These are phyloP conservation scores for Suhomyces pyralidae DNA, from an alignment of 805 yeast genomes.

Conservation along the genomic window DNA sequence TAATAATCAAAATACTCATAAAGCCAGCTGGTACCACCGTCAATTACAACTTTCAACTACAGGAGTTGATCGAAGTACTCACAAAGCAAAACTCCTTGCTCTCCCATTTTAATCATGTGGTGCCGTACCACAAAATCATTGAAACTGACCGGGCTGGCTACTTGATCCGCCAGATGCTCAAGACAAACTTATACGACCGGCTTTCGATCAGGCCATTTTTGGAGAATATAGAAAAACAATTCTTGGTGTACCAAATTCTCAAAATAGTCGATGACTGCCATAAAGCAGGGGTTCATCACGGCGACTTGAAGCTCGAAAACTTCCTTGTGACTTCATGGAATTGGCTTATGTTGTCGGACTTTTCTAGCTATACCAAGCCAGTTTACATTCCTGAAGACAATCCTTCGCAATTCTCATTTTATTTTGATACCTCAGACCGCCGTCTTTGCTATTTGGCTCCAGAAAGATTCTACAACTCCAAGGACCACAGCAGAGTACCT, in stretches of 20 bases:
- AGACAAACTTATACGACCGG: conserved; percentile 82
- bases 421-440: conserved; percentile 85
- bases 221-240: conserved; percentile 73
- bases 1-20: conserved; percentile 72
- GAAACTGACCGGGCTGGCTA: conserved; percentile 94
- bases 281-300: conserved; percentile 62
- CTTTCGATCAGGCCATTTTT: conserved; percentile 84
- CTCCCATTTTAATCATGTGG: conserved; percentile 52
- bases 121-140: conserved; percentile 69
- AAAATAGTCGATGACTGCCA: conserved; percentile 66
- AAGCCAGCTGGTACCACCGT: conserved; percentile 52
- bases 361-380: conserved; percentile 77
- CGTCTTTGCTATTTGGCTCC: conserved; percentile 92
- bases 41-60: conserved; percentile 21
- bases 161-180: conserved; percentile 75
- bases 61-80: conserved; percentile 22
- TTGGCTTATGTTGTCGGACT: conserved; percentile 81
- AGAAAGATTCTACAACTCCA: conserved; percentile 63
- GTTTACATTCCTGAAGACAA: conserved; percentile 84
- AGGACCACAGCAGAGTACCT: conserved; percentile 17
- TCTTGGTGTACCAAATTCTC: conserved; percentile 80
- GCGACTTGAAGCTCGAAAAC: conserved; percentile 91
- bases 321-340: conserved; percentile 84
- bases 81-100: conserved; percentile 41
- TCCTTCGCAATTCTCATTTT: conserved; percentile 88